A percentile compares a stretch with the other conserved stretches of the same genome.
phyloP scores from a whole-genome alignment of 345 rosid species.

The Salix udensis region DNA sequence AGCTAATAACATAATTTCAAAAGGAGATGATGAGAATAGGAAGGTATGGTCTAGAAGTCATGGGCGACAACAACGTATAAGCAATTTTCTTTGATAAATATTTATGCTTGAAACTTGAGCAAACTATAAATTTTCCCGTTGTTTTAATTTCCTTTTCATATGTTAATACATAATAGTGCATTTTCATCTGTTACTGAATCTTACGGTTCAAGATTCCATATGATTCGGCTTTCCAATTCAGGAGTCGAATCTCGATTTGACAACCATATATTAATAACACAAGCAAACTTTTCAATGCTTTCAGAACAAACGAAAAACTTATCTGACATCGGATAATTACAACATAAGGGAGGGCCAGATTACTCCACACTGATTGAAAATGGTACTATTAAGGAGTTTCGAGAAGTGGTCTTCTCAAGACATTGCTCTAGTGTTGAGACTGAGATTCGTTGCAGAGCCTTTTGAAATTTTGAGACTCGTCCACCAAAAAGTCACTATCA shows the following conservation, averaged over 20 bases:
- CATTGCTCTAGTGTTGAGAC: constrained; percentile 39
- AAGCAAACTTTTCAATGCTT: not conserved
- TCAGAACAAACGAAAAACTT: not conserved
- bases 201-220: no score
- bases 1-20: not conserved
- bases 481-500: constrained; percentile 61
- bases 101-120: not conserved
- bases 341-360: not conserved
- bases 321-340: not conserved
- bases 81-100: not conserved
- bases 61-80: not conserved
- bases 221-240: no score
- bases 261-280: not conserved
- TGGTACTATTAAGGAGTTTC: not conserved
- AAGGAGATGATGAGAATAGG: not conserved
- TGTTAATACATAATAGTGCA: no score
- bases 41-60: not conserved
- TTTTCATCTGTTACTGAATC: no score
- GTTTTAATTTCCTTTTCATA: no score
- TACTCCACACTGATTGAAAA: not conserved
- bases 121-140: no score
- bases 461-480: constrained; percentile 75
- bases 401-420: not conserved
- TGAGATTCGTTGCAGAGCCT: constrained; percentile 69
- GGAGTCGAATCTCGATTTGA: no score